phyloP scores from a whole-genome alignment of 306 rosid species.

The Inga leiocalycina region DNA sequence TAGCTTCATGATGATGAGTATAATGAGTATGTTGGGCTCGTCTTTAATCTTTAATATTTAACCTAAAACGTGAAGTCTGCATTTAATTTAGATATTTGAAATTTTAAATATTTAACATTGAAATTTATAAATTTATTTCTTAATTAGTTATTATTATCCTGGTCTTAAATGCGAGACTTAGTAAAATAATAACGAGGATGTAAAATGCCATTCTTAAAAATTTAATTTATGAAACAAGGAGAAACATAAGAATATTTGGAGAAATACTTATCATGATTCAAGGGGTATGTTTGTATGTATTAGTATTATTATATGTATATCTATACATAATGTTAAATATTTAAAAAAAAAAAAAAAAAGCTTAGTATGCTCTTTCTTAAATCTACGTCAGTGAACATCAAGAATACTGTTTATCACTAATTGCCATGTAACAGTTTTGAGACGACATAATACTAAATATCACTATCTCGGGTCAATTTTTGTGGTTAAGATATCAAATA shows the following conservation, averaged over 20 bases:
- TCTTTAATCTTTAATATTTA: not conserved
- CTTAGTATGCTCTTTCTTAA: not conserved
- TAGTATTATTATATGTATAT: too few relatives aligned
- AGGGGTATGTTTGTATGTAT: not conserved
- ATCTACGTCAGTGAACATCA: not conserved
- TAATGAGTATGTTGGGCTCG: not conserved
- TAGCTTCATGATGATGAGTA: not conserved
- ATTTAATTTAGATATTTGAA: not conserved
- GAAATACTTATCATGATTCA: not conserved
- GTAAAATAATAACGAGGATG: too few relatives aligned
- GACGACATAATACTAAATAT: not conserved
- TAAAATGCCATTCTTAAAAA: too few relatives aligned
- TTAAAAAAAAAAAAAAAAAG: too few relatives aligned
- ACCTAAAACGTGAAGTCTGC: not conserved
- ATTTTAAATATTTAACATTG: too few relatives aligned
- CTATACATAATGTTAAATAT: too few relatives aligned
- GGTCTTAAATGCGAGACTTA: too few relatives aligned
- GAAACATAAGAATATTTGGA: too few relatives aligned
- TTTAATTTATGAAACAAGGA: too few relatives aligned
- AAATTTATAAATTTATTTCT: not conserved
- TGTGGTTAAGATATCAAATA: not conserved
- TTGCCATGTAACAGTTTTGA: not conserved
- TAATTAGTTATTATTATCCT: too few relatives aligned
- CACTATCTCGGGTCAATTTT: not conserved
- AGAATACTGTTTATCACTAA: not conserved